Conservation (phyloP, 306 rosid species). For the Argentina anserina region DNA sequence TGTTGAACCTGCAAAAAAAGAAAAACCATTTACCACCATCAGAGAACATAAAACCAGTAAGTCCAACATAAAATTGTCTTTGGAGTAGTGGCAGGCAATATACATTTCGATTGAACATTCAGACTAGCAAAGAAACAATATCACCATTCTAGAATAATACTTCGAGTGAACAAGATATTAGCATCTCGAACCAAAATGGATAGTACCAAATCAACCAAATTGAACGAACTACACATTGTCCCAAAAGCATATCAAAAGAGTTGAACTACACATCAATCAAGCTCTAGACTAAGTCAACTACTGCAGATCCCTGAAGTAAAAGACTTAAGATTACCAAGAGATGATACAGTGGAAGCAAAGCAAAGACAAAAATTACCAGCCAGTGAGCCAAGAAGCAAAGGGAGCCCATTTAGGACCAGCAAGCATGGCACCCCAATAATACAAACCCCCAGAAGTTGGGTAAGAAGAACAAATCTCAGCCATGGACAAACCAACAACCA, state of each 20-base stretch:
- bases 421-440: slow-evolving; percentile 97
- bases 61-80: slow-evolving; percentile 10
- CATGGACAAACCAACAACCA: slow-evolving; percentile 85
- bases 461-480: slow-evolving; percentile 94
- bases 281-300: background rate
- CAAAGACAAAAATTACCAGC: slow-evolving; percentile 55
- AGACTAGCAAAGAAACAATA: background rate
- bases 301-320: background rate
- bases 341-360: background rate
- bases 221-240: background rate
- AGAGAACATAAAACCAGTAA: slow-evolving; percentile 19
- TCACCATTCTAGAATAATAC: background rate
- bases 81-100: slow-evolving; percentile 15
- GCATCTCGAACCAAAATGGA: background rate
- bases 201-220: background rate
- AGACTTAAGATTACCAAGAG: background rate
- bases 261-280: background rate
- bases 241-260: background rate
- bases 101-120: slow-evolving; percentile 14
- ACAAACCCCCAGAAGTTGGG: slow-evolving; percentile 96
- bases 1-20: slow-evolving; percentile 78
- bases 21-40: slow-evolving; percentile 28
- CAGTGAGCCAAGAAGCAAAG: slow-evolving; percentile 95
- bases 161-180: background rate
- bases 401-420: slow-evolving; percentile 96